A percentile compares a stretch with the other conserved stretches of the same genome.
These are phyloP conservation scores for Penicillium fimorum DNA, from an alignment of 495 filamentous ascomycete species.

Conservation along the genomic window DNA sequence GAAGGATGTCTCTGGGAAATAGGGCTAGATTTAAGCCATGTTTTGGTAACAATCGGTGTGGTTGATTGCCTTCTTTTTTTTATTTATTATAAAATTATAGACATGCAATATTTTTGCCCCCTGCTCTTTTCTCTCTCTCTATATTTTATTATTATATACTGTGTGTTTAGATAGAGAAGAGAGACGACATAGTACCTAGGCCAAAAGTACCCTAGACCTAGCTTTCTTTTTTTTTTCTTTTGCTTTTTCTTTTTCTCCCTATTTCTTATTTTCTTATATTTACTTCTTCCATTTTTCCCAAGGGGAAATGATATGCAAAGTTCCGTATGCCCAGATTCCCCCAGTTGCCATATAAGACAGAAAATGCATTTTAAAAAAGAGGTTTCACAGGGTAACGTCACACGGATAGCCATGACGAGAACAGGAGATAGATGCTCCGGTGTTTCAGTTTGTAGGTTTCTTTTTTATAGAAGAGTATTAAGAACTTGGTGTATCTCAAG, in stretches of 20 bases:
- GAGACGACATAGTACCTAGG: conserved; percentile 1
- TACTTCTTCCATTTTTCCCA: conserved; percentile 11
- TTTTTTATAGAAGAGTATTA: neutral
- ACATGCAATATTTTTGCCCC: conserved; percentile 8
- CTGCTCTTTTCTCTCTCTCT: conserved; percentile 5
- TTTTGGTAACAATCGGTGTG: conserved; percentile 34
- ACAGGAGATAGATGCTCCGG: conserved; percentile 15
- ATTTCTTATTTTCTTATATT: conserved; percentile 9
- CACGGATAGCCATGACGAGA: conserved; percentile 31
- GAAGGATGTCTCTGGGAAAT: conserved; percentile 24
- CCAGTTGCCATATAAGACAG: conserved; percentile 19
- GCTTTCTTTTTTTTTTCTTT: conserved; percentile 8
- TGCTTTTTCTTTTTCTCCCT: conserved; percentile 3
- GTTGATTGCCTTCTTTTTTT: conserved; percentile 14
- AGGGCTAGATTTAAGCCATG: conserved; percentile 33
- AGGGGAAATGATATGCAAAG: conserved; percentile 33
- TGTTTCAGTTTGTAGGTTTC: conserved; percentile 17
- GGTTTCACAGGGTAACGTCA: conserved; percentile 41
- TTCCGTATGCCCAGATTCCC: conserved; percentile 22
- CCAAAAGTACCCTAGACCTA: conserved; percentile 12
- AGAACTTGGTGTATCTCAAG: conserved; percentile 3
- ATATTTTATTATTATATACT: neutral
- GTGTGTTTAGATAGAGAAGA: neutral
- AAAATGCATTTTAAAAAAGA: conserved; percentile 25
- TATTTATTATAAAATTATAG: neutral